These are phyloP conservation scores for Saitozyma podzolica DNA, from an alignment of 768 basidiomycete genomes.

Conservation along the genomic window DNA sequence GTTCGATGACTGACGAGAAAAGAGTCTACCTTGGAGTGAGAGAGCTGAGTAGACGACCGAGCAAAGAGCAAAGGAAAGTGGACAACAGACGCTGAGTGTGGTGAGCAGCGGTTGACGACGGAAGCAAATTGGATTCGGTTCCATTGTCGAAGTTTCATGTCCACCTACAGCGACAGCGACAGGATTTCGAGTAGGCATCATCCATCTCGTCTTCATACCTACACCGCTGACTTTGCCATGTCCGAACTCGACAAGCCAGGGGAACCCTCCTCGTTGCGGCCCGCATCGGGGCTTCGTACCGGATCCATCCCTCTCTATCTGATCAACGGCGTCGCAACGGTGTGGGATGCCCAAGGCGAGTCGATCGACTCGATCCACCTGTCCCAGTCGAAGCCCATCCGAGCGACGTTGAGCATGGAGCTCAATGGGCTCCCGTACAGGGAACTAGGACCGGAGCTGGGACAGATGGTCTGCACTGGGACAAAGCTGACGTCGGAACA, in stretches of 20 bases:
- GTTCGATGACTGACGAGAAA: no score
- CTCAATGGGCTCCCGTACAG: not conserved
- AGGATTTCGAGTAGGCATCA: no score
- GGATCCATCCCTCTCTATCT: conserved; percentile 64
- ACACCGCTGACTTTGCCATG: conserved; percentile 6
- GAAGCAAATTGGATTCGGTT: not conserved
- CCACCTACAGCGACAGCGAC: no score
- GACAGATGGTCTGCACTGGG: not conserved
- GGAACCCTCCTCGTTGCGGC: conserved; percentile 7
- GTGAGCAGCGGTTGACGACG: no score
- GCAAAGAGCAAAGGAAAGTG: no score
- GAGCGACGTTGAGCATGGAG: no score
- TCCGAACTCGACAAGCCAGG: conserved; percentile 11
- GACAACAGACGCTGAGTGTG: no score
- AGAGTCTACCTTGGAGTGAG: no score
- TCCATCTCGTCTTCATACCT: no score
- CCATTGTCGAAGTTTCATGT: not conserved
- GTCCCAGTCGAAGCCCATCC: not conserved
- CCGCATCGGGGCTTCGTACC: conserved; percentile 6
- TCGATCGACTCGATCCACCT: not conserved
- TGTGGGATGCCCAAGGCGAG: conserved; percentile 86
- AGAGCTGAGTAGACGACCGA: no score
- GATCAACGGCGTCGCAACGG: conserved; percentile 74
- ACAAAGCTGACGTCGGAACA: conserved; percentile 44
- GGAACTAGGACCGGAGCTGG: not conserved